Conservation (phyloP, 1,139 yeast species). For the Saccharomyces hybrid region DNA sequence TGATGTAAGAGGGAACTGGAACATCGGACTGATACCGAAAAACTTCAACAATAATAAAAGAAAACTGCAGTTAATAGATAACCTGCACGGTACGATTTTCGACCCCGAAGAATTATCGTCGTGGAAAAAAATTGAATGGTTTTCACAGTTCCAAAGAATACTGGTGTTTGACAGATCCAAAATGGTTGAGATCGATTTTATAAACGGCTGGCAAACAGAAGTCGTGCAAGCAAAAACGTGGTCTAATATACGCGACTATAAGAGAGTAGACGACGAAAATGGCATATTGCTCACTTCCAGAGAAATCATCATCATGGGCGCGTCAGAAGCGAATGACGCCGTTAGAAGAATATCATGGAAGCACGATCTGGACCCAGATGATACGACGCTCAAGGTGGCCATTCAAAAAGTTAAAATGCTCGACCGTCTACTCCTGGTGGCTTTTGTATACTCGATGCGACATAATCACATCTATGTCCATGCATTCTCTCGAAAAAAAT, state of each 20-base stretch:
- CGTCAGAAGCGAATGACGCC: conserved; percentile 10
- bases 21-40: conserved; percentile 34
- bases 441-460: conserved; percentile 20
- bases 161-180: conserved; percentile 43
- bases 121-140: conserved; percentile 50
- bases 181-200: conserved; percentile 33
- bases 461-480: conserved; percentile 18
- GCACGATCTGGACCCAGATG: conserved; percentile 51
- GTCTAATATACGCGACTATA: conserved; percentile 48
- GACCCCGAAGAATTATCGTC: conserved; percentile 48
- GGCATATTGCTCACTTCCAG: conserved; percentile 51
- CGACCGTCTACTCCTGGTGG: conserved; percentile 10
- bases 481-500: conserved; percentile 12
- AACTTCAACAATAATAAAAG: conserved; percentile 9
- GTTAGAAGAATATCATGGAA: conserved; percentile 55
- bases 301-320: conserved; percentile 47
- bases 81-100: conserved; percentile 28
- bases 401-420: conserved; percentile 19
- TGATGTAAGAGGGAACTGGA: conserved; percentile 50
- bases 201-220: conserved; percentile 29
- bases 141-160: conserved; percentile 31
- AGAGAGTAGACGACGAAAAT: conserved; percentile 26
- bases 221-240: conserved; percentile 48
- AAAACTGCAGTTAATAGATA: conserved; percentile 8
- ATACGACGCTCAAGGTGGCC: conserved; percentile 46